Conservation (phyloP, 805 yeast genomes). For the Sungouiella thailandica region DNA sequence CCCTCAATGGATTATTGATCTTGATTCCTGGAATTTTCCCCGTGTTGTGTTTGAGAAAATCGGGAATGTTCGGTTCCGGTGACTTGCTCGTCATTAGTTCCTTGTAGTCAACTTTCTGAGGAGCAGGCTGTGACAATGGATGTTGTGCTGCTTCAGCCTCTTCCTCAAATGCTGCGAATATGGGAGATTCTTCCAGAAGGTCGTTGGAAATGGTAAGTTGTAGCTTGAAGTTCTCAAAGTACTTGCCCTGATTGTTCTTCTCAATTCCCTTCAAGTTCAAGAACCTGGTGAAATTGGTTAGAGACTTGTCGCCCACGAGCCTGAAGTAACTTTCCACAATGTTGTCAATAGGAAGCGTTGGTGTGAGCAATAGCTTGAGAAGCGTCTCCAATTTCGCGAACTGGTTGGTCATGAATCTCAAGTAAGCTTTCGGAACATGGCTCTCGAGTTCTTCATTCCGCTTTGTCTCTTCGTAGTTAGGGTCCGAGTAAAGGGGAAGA, state of each 20-base stretch:
- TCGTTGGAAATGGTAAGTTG: constrained; percentile 26
- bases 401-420: constrained; percentile 40
- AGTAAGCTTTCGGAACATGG: constrained; percentile 24
- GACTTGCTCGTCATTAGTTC: constrained; percentile 15
- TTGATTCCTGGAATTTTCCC: constrained; percentile 41
- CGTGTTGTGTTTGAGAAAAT: constrained; percentile 15
- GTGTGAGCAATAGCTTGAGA: constrained; percentile 63
- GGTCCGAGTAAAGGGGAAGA: constrained; percentile 39
- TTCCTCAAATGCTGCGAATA: constrained; percentile 25
- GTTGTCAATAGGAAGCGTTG: constrained; percentile 54
- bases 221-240: constrained; percentile 33
- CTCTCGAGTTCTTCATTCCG: constrained; percentile 9
- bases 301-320: constrained; percentile 59
- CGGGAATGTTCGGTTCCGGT: constrained; percentile 21
- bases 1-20: constrained; percentile 36
- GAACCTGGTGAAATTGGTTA: constrained; percentile 59
- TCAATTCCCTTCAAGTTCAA: constrained; percentile 58
- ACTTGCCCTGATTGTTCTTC: constrained; percentile 21
- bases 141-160: constrained; percentile 7
- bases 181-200: constrained; percentile 25
- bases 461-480: constrained; percentile 28
- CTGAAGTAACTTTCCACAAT: constrained; percentile 63
- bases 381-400: constrained; percentile 50
- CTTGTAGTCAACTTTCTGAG: constrained; percentile 6
- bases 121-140: constrained; percentile 13